Base-by-base conservation (phyloP, 768 basidiomycete genomes). In the Boletus sp. region DNA sequence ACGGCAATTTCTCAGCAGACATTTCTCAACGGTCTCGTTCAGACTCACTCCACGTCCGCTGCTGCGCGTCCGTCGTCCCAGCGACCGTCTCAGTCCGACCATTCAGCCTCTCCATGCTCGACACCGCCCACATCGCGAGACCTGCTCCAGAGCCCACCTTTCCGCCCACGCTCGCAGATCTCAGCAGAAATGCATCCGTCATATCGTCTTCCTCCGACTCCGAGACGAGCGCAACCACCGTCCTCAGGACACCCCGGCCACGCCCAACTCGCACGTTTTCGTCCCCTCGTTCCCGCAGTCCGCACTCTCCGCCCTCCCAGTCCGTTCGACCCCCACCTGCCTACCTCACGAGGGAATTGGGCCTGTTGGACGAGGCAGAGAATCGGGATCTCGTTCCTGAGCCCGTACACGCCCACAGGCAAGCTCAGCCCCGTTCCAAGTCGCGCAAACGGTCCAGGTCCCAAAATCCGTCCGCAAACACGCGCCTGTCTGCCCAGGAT, bases 101-200 rank as follows among this genome's bases (percentile, higher is more conserved):
- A n/a, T n/a, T n/a, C n/a, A n/a, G n/a, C n/a, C n/a, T n/a, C 51
- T 38, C 47, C 11, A 63, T 63, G 62, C 3, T 53, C 23, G 33
- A 60, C 58, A 2, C 13, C 46, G 5, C 44, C 14, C 23, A 42
- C 1, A 21, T 35, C 33, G 39, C 55, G 15, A 21, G 29, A 29
- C 59, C 34, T 7, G 19, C 37, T 13, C 30, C 38, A 46, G 49
- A 33, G 23, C 63, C 60, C 3, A 50, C 69, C 29, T 63, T 64
- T 15, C 63, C 70, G 4, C 77, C 74, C 3, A 72, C 76, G 0
- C 74, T 89, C 53, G 82, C 84, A 46, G 83, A 85, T 66, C 78
- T 89, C 47, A 85, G 83, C 73, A 80, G 88, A 67, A 88, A 88
- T 74, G 78, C 87, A 1, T 88, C 87, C 13, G 88, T 87, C 66